Conservation (phyloP, 1,284 basidiomycete species). For the Moesziomyces sp. region DNA sequence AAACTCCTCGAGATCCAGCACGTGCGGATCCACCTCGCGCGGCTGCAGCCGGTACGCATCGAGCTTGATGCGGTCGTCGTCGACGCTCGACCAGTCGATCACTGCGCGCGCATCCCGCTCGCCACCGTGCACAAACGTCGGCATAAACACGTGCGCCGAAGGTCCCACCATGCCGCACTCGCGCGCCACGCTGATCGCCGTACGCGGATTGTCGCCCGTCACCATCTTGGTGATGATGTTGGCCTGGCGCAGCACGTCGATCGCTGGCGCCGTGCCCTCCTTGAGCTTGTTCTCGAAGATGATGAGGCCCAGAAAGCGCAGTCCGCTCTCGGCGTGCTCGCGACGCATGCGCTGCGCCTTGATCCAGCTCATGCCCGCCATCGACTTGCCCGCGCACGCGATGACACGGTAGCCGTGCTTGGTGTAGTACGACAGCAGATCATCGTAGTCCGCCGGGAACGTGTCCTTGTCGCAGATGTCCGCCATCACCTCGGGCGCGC, state of each 20-base stretch:
- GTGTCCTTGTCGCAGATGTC: slow-evolving; percentile 77
- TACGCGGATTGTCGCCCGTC: slow-evolving; percentile 96
- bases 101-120: slow-evolving; percentile 74
- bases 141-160: slow-evolving; percentile 90
- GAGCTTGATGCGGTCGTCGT: slow-evolving; percentile 85
- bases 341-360: slow-evolving; percentile 96
- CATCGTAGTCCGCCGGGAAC: slow-evolving; percentile 90
- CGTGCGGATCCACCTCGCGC: slow-evolving; percentile 57
- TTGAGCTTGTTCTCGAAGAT: slow-evolving; percentile 99
- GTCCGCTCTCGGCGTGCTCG: slow-evolving; percentile 90
- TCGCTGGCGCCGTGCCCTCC: slow-evolving; percentile 88
- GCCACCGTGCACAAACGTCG: slow-evolving; percentile 81
- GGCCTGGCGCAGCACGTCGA: slow-evolving; percentile 86
- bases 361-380: slow-evolving; percentile 94
- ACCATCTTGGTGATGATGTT: slow-evolving; percentile 97
- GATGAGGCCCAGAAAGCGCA: slow-evolving; percentile 93
- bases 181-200: slow-evolving; percentile 94
- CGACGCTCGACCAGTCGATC: slow-evolving; percentile 91
- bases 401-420: slow-evolving; percentile 97
- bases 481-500: slow-evolving; percentile 95
- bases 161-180: slow-evolving; percentile 92
- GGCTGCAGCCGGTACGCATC: slow-evolving; percentile 83
- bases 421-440: slow-evolving; percentile 95
- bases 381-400: slow-evolving; percentile 94
- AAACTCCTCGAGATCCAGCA: slow-evolving; percentile 60